Base-by-base conservation (phyloP, 805 yeast species). In the Monosporozyma unispora region DNA sequence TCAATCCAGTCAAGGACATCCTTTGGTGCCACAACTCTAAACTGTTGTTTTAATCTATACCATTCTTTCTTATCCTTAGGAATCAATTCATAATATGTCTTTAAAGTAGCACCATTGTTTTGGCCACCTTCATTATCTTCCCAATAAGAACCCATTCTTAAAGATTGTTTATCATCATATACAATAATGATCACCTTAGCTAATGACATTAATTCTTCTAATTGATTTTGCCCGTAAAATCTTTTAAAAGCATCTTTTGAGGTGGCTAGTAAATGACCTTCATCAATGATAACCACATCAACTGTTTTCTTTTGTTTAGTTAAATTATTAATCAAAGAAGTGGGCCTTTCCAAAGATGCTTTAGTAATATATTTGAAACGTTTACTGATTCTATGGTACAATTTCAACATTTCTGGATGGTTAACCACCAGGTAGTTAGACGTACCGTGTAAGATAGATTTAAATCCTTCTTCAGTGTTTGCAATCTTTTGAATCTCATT, bases 131-230 rank as follows among this genome's bases (percentile, higher is more conserved):
- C 53, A 27, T 52, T 48, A 35, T 66, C 62, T 37, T 57, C 66
- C 77, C 77, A 73, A 49, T 68, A 73, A 1, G 74, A 74, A 1
- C 75, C 76, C 72, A 72, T 72, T 54, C 78, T 59, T 14, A 73
- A 52, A 3, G 76, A 68, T 53, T 73, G 78, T 40, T 70, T 73
- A 9, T 68, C 74, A 52, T 74, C 77, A 55, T 70, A 74, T 1
- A 74, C 77, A 38, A 74, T 45, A n/a, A 74, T 58, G 16, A 71
- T 51, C 3, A 70, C 71, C 52, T 71, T 72, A 3, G 69, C 60
- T 3, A 73, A 44, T 23, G 64, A 60, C 60, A 74, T 57, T 23
- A 74, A 52, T 41, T 73, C 77, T 47, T 67, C 63, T 16, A 74
- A 50, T 50, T 74, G 77, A 52, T 74, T 74, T 14, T 71, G 69